Conservation (phyloP, 2,329 filamentous ascomycete species). For the Lachnellula arida region DNA sequence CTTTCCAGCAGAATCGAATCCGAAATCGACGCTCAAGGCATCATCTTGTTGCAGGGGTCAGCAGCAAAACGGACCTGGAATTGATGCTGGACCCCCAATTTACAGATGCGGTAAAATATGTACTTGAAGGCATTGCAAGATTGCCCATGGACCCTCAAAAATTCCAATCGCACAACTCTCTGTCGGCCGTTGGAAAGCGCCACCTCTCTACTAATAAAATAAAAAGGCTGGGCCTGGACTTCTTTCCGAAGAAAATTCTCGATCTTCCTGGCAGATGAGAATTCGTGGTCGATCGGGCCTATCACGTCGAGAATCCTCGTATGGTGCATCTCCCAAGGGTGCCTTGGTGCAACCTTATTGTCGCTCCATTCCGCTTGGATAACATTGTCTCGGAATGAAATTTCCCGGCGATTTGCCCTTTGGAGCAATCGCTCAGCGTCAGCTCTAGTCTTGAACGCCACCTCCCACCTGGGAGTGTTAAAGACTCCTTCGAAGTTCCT, state of each 20-base stretch:
- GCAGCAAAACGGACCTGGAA: background rate
- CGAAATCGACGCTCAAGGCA: background rate
- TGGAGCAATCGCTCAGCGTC: background rate
- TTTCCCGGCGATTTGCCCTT: background rate
- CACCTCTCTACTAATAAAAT: no score
- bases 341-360: background rate
- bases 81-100: background rate
- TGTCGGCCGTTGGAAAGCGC: no score
- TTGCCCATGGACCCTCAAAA: background rate
- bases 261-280: background rate
- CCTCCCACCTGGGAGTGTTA: background rate
- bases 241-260: background rate
- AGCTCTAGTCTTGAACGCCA: background rate
- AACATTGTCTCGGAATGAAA: background rate
- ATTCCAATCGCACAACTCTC: background rate
- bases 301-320: background rate
- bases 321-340: background rate
- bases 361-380: background rate
- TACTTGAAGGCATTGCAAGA: background rate
- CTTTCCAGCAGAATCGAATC: background rate
- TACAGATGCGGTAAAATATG: background rate
- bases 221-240: no score
- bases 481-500: background rate
- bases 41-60: background rate
- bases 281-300: background rate